Base-by-base conservation (phyloP, 805 yeast genomes). In the Saitoella complicata region DNA sequence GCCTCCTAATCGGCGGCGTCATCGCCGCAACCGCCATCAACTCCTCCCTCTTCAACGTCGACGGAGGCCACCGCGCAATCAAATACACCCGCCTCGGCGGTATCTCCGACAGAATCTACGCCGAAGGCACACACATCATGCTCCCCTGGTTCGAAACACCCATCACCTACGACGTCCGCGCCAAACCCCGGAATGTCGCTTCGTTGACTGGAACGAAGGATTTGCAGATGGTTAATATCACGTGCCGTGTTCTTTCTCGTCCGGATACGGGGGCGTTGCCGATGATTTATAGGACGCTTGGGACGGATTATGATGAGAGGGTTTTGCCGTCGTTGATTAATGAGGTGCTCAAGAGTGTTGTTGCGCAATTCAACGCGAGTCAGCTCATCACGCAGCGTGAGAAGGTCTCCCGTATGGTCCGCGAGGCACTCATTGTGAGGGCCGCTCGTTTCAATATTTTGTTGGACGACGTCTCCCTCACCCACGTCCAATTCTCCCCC, bases 361-460 rank as follows among this genome's bases (percentile, higher is more conserved):
- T 91, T 49, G 98, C 98, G 5, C 98, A 91, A 65, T 91, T 88
- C 70, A 91, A 91, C 62, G 98, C 98, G 5, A 82, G 96, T 9
- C 98, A 91, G 66, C 75, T 91, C 58, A 91, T 91, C 62, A 91
- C 98, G n/a, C 97, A 91, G 68, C 85, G 98, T 72, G 98, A 91
- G 62, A 81, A 83, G 55, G 96, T 91, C 12, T 82, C 95, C 2
- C 71, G 85, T 55, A 72, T 91, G 55, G 94, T 91, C 41, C 79
- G 91, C 59, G 98, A 91, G 50, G 85, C 78, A 56, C 72, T 91
- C 55, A 76, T 85, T 45, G 83, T 87, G 68, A 80, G 98, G 62
- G 97, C 97, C 8, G 70, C 78, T 51, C 81, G 78, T 59, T 91
- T 91, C 71, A 83, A 84, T 65, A 77, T 91, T 51, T 60, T 74